Evolutionary conservation across 371 early-diverging fungal species (phyloP).

Genomic region (Lichtheimia corymbifera): DNA sequence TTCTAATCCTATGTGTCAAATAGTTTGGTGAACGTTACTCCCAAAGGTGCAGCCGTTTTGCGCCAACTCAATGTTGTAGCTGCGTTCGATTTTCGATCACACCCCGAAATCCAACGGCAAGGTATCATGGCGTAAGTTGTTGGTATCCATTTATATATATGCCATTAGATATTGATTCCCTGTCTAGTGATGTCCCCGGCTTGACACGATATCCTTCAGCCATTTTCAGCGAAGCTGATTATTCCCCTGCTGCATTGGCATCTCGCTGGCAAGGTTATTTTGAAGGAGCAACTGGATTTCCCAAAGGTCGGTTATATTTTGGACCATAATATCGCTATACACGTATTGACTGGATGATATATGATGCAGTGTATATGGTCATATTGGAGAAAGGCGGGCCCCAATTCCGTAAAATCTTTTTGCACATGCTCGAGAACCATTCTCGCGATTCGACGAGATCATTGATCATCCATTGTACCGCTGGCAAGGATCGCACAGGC

Average conservation of each 20-base stretch:
- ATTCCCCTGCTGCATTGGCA: slow-evolving; percentile 63
- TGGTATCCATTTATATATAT: not conserved
- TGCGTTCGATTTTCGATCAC: slow-evolving; percentile 60
- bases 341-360: not conserved
- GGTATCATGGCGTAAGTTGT: slow-evolving; percentile 44
- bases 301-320: slow-evolving; percentile 36
- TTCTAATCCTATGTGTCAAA: not conserved
- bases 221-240: slow-evolving; percentile 59
- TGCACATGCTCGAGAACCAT: slow-evolving; percentile 52
- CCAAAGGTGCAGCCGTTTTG: slow-evolving; percentile 46
- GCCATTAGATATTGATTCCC: not conserved
- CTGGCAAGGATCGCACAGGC: slow-evolving; percentile 91
- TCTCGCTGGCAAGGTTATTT: slow-evolving; percentile 61
- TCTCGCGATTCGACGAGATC: slow-evolving; percentile 38
- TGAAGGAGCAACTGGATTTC: slow-evolving; percentile 58
- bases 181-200: slow-evolving; percentile 32
- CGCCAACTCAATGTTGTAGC: slow-evolving; percentile 51
- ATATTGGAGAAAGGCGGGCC: slow-evolving; percentile 55
- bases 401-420: slow-evolving; percentile 52
- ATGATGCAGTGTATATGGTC: slow-evolving; percentile 43
- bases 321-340: not conserved
- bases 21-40: slow-evolving; percentile 37
- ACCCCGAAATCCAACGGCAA: slow-evolving; percentile 51
- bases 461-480: slow-evolving; percentile 84
- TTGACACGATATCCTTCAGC: slow-evolving; percentile 51